phyloP scores from a whole-genome alignment of 176 grass and related monocot genomes.

The Otatea glauca region DNA sequence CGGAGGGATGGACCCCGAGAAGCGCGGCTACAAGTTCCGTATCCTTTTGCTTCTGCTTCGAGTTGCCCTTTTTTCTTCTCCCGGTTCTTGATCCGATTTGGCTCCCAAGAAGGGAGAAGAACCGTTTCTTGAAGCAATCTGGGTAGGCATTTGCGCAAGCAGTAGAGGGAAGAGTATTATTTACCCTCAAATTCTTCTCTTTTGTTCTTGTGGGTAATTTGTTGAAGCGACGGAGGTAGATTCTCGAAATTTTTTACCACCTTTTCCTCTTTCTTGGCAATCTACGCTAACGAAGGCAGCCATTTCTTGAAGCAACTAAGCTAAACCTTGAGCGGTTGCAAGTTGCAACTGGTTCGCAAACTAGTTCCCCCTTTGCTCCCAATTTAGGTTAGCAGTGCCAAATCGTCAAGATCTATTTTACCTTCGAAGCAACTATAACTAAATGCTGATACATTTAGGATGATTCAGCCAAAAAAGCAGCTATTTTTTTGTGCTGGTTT shows the following conservation, averaged over 20 bases:
- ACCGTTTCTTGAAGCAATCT: conserved; percentile 9
- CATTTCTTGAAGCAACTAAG: conserved; percentile 17
- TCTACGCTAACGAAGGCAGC: not conserved
- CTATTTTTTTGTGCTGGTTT: not conserved
- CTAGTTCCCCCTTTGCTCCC: conserved; percentile 15
- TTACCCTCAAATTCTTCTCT: not conserved
- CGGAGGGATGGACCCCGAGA: conserved; percentile 59
- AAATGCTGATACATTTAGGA: not conserved
- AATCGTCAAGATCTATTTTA: conserved; percentile 17
- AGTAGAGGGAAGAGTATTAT: not conserved
- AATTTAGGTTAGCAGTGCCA: conserved; percentile 28
- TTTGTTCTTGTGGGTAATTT: not conserved
- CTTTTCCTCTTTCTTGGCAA: conserved; percentile 15
- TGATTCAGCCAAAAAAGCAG: not conserved
- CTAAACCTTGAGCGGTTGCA: not conserved
- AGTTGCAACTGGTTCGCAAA: conserved; percentile 1
- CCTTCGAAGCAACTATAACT: not conserved
- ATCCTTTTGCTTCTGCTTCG: conserved; percentile 61
- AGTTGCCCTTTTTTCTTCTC: not conserved
- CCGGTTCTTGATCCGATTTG: conserved; percentile 44
- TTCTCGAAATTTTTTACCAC: not conserved
- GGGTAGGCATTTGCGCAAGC: conserved; percentile 40
- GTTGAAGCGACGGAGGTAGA: not conserved
- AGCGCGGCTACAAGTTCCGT: conserved; percentile 94
- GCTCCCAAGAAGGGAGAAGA: not conserved